These are phyloP conservation scores for Tricholoma matsutake DNA, from an alignment of 768 basidiomycete species.

Conservation along the genomic window DNA sequence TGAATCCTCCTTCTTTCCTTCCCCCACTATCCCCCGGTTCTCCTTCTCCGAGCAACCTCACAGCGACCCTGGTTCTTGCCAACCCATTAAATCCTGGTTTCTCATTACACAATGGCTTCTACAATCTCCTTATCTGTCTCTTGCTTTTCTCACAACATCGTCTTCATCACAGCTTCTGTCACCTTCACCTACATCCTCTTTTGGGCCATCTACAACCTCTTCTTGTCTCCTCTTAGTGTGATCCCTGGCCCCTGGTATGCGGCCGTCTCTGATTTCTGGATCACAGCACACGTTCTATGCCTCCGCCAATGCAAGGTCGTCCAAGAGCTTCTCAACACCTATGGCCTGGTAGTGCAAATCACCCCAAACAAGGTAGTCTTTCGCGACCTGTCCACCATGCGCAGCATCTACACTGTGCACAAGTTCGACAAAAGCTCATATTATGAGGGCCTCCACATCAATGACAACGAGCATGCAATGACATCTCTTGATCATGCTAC, in stretches of 20 bases:
- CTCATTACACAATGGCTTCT: slow-evolving; percentile 28
- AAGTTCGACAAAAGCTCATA: slow-evolving; percentile 81
- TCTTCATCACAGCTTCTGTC: slow-evolving; percentile 31
- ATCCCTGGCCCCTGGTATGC: slow-evolving; percentile 83
- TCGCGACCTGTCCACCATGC: slow-evolving; percentile 66
- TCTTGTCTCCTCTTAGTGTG: slow-evolving; percentile 66
- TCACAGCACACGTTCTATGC: slow-evolving; percentile 68
- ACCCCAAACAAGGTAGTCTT: slow-evolving; percentile 81
- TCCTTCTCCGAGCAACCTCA: slow-evolving; percentile 25
- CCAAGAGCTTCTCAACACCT: slow-evolving; percentile 64
- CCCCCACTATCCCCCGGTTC: slow-evolving; percentile 27
- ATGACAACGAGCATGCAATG: slow-evolving; percentile 86
- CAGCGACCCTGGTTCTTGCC: slow-evolving; percentile 25
- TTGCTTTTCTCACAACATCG: slow-evolving; percentile 33
- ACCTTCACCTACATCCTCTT: slow-evolving; percentile 33
- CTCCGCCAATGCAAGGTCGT: slow-evolving; percentile 71
- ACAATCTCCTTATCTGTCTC: slow-evolving; percentile 29
- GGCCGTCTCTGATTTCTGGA: slow-evolving; percentile 69
- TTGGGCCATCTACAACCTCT: slow-evolving; percentile 44
- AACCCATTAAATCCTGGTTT: slow-evolving; percentile 15
- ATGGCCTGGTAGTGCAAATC: slow-evolving; percentile 77
- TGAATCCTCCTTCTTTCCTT: slow-evolving; percentile 35
- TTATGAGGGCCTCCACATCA: slow-evolving; percentile 80
- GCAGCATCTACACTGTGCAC: slow-evolving; percentile 69
- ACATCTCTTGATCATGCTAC: slow-evolving; percentile 73